A percentile compares a stretch with the other conserved stretches of the same genome.
Evolutionary conservation across 169 alveolate genomes (phyloP).

Genomic region (Cystoisospora suis): DNA sequence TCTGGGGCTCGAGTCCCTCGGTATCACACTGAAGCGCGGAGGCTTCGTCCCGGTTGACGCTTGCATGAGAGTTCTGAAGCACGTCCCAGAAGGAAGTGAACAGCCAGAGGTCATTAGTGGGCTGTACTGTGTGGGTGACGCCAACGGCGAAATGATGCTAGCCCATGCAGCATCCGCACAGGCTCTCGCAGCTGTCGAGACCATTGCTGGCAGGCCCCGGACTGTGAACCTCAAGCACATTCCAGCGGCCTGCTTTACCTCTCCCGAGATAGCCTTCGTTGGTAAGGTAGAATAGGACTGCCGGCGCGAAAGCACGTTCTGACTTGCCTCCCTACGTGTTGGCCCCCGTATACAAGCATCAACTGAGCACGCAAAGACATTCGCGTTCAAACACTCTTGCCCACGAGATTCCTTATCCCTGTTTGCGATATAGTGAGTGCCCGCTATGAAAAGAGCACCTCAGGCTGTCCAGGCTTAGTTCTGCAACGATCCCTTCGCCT

Average conservation of each 20-base stretch:
- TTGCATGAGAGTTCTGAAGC: conserved; percentile 63
- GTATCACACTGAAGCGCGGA: conserved; percentile 65
- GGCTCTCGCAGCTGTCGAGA: conserved; percentile 43
- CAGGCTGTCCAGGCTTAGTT: too few relatives aligned
- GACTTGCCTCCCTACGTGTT: too few relatives aligned
- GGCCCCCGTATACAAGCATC: too few relatives aligned
- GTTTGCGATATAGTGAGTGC: too few relatives aligned
- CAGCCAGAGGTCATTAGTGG: conserved; percentile 47
- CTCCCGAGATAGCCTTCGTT: conserved; percentile 75
- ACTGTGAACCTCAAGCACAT: conserved; percentile 64
- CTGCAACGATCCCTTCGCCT: too few relatives aligned
- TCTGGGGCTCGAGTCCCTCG: conserved; percentile 66
- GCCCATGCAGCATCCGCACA: conserved; percentile 78
- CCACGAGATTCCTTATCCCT: too few relatives aligned
- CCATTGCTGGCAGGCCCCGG: conserved; percentile 41
- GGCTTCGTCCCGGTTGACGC: conserved; percentile 71
- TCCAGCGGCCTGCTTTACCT: conserved; percentile 76
- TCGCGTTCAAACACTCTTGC: too few relatives aligned
- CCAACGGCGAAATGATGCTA: conserved; percentile 72
- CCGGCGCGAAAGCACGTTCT: too few relatives aligned
- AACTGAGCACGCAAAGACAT: too few relatives aligned
- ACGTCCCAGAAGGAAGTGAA: conserved; percentile 16
- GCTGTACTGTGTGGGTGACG: conserved; percentile 76
- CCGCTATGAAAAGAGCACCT: too few relatives aligned
- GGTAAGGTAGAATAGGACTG: too few relatives aligned